Conservation (phyloP, 768 basidiomycete species). For the Serendipita vermifera region DNA sequence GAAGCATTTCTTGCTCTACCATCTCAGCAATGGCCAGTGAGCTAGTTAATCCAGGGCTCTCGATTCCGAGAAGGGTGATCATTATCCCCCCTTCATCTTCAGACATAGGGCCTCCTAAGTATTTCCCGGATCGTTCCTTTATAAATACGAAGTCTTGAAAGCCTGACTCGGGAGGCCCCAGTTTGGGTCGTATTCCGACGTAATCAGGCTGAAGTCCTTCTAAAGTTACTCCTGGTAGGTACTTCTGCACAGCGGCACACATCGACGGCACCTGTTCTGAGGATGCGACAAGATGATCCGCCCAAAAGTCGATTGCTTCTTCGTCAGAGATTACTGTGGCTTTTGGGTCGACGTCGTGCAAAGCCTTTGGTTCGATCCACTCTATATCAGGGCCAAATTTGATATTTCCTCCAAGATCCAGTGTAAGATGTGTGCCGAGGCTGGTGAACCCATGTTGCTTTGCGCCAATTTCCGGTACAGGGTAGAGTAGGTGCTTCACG, state of each 20-base stretch:
- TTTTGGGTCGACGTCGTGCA: slow-evolving; percentile 11
- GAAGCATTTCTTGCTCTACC: not conserved
- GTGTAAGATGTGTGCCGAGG: slow-evolving; percentile 82
- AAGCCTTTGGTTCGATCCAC: slow-evolving; percentile 47
- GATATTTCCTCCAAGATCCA: slow-evolving; percentile 73
- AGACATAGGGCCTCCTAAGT: slow-evolving; percentile 18
- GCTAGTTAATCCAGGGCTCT: slow-evolving; percentile 84
- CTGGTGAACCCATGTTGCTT: slow-evolving; percentile 50
- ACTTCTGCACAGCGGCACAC: slow-evolving; percentile 54
- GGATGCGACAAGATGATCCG: slow-evolving; percentile 44
- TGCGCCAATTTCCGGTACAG: slow-evolving; percentile 59
- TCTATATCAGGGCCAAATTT: slow-evolving; percentile 90
- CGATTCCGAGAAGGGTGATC: slow-evolving; percentile 80
- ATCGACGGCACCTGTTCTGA: slow-evolving; percentile 41
- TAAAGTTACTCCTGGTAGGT: slow-evolving; percentile 49
- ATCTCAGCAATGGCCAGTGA: slow-evolving; percentile 72
- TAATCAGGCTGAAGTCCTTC: slow-evolving; percentile 69
- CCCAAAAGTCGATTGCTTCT: slow-evolving; percentile 65
- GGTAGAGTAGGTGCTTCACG: slow-evolving; percentile 76
- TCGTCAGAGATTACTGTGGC: slow-evolving; percentile 25
- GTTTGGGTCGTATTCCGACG: slow-evolving; percentile 75
- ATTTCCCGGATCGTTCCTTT: slow-evolving; percentile 42
- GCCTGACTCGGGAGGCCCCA: slow-evolving; percentile 55
- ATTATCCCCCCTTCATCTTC: slow-evolving; percentile 30
- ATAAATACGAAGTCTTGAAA: slow-evolving; percentile 79